Base-by-base conservation (phyloP, 1,284 basidiomycete species). In the Ceratobasidium sp. region DNA sequence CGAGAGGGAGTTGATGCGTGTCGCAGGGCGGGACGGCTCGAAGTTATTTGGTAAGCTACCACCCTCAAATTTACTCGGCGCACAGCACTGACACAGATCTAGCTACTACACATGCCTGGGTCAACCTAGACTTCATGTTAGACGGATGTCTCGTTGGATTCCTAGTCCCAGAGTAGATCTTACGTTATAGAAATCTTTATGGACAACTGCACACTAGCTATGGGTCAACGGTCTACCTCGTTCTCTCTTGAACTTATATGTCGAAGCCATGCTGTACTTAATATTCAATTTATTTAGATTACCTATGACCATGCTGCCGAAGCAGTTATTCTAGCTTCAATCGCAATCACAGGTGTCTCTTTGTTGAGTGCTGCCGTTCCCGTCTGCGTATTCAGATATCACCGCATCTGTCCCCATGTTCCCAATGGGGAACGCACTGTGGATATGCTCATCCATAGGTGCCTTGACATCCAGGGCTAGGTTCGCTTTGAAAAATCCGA, bases 1-100 rank as follows among this genome's bases (percentile, higher is more conserved):
- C 7, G 94, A 92, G 82, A 90, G 91, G 77, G 95, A 98, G 79
- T 84, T 99, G 49, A 93, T 99, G 94, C 88, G 97, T n/a, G 92
- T 93, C 16, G 97, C 97, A 5, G 97, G 98, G 0, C 85, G 95
- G 73, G 98, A 99, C 79, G 96, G 96, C 14, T 95, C 95, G 0
- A 91, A 95, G 79, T 84, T 99, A 26, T 98, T 99, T 79, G 93
- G 96, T 97, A 81, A 79, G 86, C 79, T 13, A 11, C 50, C 26
- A 23, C 55, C 41, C 28, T 16, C 43, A 21, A 8, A 32, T 30
- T 26, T 43, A 46, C 16, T n/a, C 46, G 32, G 59, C n/a, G n/a
- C n/a, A n/a, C n/a, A n/a, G 32, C 28, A 54, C 47, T 35, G 47
- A 69, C 47, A 58, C 16, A 72, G 21, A 64, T 47, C 13, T 66